A percentile compares a stretch with the other conserved stretches of the same genome.
These are phyloP conservation scores for Cyamopsis tetragonoloba DNA, from an alignment of 306 rosid species.

Conservation along the genomic window DNA sequence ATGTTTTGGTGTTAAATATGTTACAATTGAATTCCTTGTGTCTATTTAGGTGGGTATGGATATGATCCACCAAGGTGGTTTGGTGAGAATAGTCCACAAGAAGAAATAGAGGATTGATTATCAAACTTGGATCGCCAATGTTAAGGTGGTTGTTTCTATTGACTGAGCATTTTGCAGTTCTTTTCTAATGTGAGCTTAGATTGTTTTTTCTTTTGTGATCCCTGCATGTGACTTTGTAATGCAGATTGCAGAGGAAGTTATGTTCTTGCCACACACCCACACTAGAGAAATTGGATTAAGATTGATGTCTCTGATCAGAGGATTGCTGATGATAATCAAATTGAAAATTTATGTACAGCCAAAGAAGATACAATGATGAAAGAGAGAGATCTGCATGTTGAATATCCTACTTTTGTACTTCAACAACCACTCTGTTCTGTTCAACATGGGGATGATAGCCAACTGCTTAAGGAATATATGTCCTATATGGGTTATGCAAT, in stretches of 20 bases:
- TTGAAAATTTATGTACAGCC: neutral
- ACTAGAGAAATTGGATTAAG: neutral
- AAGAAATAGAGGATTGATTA: constrained; percentile 42
- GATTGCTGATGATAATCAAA: neutral
- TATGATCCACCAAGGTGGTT: constrained; percentile 96
- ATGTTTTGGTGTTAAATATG: neutral
- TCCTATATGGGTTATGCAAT: neutral
- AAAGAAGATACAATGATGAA: neutral
- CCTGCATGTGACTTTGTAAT: neutral
- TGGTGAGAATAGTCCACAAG: constrained; percentile 42
- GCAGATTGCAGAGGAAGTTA: neutral
- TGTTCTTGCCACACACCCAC: neutral
- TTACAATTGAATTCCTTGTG: neutral
- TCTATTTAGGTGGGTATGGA: constrained; percentile 66
- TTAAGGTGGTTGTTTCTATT: neutral
- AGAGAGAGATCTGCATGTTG: neutral
- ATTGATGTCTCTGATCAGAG: neutral
- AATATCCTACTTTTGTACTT: neutral
- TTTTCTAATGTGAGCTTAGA: neutral
- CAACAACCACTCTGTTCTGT: neutral
- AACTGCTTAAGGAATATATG: neutral
- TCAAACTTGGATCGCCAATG: neutral
- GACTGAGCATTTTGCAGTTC: constrained; percentile 7
- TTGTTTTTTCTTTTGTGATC: neutral
- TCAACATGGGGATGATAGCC: neutral